These are phyloP conservation scores for Cladorrhinum samala DNA, from an alignment of 495 filamentous ascomycete species.

Conservation along the genomic window DNA sequence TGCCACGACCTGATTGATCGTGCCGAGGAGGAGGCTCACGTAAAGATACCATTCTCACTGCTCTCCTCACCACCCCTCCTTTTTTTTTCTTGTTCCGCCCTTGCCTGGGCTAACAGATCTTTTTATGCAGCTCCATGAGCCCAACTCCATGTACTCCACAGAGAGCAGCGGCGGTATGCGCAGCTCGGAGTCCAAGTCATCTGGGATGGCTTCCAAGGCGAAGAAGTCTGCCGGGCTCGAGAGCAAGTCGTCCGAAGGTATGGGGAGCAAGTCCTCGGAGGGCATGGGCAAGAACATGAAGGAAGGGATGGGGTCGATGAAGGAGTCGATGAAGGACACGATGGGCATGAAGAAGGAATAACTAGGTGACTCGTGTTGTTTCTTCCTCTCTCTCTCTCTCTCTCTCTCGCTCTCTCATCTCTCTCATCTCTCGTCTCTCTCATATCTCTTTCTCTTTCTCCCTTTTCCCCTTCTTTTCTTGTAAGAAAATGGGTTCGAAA, in stretches of 20 bases:
- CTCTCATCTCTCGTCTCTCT: too few species aligned
- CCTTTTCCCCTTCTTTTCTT: too few species aligned
- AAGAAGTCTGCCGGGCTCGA: conserved; percentile 10
- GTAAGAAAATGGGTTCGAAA: too few species aligned
- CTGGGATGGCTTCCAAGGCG: conserved; percentile 4
- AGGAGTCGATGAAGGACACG: conserved; percentile 19
- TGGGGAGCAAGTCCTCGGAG: conserved; percentile 5
- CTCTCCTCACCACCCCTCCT: too few species aligned
- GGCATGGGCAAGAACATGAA: conserved; percentile 11
- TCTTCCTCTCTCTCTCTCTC: too few species aligned
- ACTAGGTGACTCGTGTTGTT: neutral
- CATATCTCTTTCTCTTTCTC: too few species aligned
- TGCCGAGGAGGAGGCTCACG: conserved; percentile 27
- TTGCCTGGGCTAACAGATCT: neutral
- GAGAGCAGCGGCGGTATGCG: neutral
- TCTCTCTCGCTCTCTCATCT: too few species aligned
- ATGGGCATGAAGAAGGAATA: conserved; percentile 21
- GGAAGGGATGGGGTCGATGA: conserved; percentile 14
- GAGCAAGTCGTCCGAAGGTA: neutral
- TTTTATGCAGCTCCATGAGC: conserved; percentile 16
- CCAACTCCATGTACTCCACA: conserved; percentile 15
- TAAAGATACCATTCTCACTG: too few species aligned
- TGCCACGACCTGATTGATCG: conserved; percentile 25
- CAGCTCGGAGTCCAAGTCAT: neutral
- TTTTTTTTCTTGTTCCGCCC: neutral